Conservation (phyloP, 2,329 filamentous ascomycete species). For the Penicillium janthinellum region DNA sequence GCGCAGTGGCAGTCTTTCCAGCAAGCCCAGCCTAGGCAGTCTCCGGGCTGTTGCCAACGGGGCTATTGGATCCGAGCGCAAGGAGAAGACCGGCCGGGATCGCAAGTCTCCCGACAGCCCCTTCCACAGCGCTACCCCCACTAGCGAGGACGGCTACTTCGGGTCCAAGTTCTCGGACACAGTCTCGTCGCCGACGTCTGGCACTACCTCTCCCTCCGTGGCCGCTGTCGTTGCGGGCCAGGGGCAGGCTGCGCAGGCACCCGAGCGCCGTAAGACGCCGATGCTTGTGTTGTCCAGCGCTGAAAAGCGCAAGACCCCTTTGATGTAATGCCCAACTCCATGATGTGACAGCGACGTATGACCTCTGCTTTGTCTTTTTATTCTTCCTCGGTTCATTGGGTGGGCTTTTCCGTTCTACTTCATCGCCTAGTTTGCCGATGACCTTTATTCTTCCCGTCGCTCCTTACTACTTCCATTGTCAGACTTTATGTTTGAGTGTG, state of each 20-base stretch:
- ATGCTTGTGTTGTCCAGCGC: conserved; percentile 85
- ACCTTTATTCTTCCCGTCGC: conserved; percentile 13
- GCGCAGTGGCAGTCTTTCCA: conserved; percentile 79
- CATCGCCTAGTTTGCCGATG: conserved; percentile 8
- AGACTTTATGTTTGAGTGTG: conserved; percentile 14
- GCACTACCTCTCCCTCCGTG: conserved; percentile 37
- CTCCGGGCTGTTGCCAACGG: conserved; percentile 77
- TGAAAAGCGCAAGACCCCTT: conserved; percentile 82
- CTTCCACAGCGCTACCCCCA: conserved; percentile 65
- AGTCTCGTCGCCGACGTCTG: conserved; percentile 29
- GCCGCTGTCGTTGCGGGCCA: conserved; percentile 50
- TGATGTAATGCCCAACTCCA: conserved; percentile 53
- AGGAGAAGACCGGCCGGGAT: conserved; percentile 65
- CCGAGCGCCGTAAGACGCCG: conserved; percentile 74
- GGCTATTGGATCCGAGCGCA: conserved; percentile 85
- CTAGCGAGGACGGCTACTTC: conserved; percentile 62
- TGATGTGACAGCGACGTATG: conserved; percentile 43
- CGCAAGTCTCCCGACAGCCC: conserved; percentile 55
- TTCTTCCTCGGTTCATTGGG: conserved; percentile 4
- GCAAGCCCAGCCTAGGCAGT: conserved; percentile 72
- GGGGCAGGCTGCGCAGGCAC: conserved; percentile 58
- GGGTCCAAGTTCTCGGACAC: conserved; percentile 56
- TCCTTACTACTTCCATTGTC: conserved; percentile 14
- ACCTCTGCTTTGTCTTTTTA: conserved; percentile 23
- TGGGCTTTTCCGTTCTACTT: conserved; percentile 11